Conservation (phyloP, 2,329 filamentous ascomycete genomes). For the Sphaerostilbella broomeana region DNA sequence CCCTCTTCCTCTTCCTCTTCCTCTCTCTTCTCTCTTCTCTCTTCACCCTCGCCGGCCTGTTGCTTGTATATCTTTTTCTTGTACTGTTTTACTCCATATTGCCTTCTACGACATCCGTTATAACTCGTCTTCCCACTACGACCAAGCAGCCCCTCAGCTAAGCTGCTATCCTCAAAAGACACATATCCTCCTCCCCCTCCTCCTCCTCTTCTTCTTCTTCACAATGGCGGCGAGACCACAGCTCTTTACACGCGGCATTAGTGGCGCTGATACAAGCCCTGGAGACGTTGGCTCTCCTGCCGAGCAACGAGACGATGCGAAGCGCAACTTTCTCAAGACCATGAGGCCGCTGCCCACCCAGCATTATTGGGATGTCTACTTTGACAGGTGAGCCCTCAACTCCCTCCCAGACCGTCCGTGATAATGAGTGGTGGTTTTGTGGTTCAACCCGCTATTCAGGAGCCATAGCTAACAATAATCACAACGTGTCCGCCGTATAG, state of each 20-base stretch:
- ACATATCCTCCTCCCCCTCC: neutral
- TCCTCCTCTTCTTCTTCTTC: slow-evolving; percentile 14
- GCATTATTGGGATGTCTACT: slow-evolving; percentile 72
- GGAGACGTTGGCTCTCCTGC: slow-evolving; percentile 62
- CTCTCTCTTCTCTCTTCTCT: too few relatives aligned
- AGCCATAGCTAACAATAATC: neutral
- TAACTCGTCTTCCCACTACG: too few relatives aligned
- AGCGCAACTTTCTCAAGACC: slow-evolving; percentile 74
- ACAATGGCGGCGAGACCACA: slow-evolving; percentile 51
- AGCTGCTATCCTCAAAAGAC: too few relatives aligned
- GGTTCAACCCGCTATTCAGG: too few relatives aligned
- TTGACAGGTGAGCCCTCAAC: slow-evolving; percentile 50
- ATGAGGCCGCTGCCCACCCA: slow-evolving; percentile 68
- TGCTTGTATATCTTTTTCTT: neutral
- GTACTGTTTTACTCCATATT: too few relatives aligned
- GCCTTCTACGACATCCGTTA: too few relatives aligned
- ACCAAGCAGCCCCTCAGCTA: too few relatives aligned
- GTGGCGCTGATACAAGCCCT: slow-evolving; percentile 51
- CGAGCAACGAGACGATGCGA: slow-evolving; percentile 67
- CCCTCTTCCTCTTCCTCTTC: neutral
- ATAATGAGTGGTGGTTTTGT: too few relatives aligned
- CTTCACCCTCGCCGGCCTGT: neutral
- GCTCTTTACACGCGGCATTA: slow-evolving; percentile 57
- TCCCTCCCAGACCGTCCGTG: too few relatives aligned
- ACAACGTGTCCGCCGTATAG: neutral